phyloP scores from a whole-genome alignment of 73 alveolate genomes.

The Tetrahymena malaccensis region DNA sequence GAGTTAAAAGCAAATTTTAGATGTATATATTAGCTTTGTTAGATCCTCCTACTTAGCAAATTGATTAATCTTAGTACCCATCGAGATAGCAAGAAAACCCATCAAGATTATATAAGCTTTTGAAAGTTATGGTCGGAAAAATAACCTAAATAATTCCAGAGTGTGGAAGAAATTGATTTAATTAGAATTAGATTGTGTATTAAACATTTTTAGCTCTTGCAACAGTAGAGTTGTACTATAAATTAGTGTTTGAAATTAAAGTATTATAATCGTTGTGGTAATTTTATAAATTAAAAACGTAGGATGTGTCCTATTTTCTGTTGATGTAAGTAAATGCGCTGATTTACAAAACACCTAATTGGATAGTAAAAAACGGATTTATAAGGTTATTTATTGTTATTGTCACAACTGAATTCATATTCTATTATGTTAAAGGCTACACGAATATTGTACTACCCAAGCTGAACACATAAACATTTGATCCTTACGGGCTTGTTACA shows the following conservation, averaged over 20 bases:
- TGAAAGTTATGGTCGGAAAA: not conserved
- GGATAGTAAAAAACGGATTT: not conserved
- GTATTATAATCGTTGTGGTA: not conserved
- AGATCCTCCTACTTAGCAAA: not conserved
- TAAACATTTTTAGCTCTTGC: not conserved
- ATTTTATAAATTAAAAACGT: not conserved
- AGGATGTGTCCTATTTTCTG: not conserved
- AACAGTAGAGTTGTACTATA: not conserved
- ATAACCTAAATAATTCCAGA: not conserved
- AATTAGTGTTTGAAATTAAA: not conserved
- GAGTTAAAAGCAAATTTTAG: not conserved
- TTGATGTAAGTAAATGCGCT: not conserved
- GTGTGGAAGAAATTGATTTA: not conserved
- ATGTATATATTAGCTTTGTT: not conserved
- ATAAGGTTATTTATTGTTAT: not conserved
- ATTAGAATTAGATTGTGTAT: not conserved
- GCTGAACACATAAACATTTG: not conserved
- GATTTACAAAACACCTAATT: not conserved
- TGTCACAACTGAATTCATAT: not conserved
- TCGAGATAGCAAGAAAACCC: not conserved
- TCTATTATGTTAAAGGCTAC: not conserved
- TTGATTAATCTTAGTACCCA: not conserved
- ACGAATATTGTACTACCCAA: not conserved
- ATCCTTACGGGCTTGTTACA: not conserved
- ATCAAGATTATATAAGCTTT: not conserved